phyloP scores from a whole-genome alignment of 2,329 filamentous ascomycete species.

The Scytalidium lignicola region DNA sequence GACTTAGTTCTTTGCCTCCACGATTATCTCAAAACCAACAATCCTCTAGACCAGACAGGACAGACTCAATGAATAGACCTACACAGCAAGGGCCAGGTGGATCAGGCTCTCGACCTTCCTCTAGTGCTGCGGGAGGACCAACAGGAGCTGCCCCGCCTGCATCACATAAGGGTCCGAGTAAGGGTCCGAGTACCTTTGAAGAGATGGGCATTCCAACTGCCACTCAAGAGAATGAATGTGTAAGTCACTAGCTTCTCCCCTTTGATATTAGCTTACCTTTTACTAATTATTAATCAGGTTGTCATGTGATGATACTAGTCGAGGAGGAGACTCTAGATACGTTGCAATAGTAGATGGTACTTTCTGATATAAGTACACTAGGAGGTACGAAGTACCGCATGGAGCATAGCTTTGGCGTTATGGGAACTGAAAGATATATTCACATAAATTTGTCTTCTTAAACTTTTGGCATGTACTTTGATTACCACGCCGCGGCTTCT shows the following conservation, averaged over 20 bases:
- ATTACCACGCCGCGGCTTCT: background rate
- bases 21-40: background rate
- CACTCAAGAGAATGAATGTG: conserved; percentile 86
- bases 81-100: background rate
- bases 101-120: conserved; percentile 5
- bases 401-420: background rate
- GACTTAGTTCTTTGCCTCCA: background rate
- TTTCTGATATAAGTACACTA: background rate
- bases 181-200: conserved; percentile 92
- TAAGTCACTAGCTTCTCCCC: conserved; percentile 33
- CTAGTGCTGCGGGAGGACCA: conserved; percentile 3
- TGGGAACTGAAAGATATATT: background rate
- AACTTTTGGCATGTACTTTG: background rate
- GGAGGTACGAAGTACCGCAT: background rate
- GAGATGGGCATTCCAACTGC: conserved; percentile 91
- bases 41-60: background rate
- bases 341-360: background rate
- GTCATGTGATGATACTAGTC: conserved; percentile 22
- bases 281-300: conserved; percentile 14
- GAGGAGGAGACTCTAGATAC: background rate
- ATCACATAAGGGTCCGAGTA: conserved; percentile 17
- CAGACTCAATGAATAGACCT: background rate
- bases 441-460: background rate
- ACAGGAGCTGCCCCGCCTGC: conserved; percentile 7
- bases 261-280: background rate